A percentile compares a stretch with the other conserved stretches of the same genome.
Conservation (phyloP, 345 rosid species). For the Camelina hispida region DNA sequence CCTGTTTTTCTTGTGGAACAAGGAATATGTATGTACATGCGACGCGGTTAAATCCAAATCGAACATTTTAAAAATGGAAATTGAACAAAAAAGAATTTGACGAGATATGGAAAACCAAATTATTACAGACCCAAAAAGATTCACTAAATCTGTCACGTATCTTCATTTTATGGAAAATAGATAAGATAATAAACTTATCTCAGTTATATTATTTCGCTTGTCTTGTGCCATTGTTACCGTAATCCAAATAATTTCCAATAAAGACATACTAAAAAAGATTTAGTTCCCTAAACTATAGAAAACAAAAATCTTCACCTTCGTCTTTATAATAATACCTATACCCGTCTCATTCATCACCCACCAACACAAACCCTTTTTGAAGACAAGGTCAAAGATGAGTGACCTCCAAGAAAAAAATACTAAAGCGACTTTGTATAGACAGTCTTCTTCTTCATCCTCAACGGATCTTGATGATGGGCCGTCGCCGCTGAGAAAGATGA, state of each 20-base stretch:
- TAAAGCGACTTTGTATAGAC: too few species aligned
- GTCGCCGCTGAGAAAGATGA: slow-evolving; percentile 51
- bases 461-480: not conserved
- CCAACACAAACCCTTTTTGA: not conserved
- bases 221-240: not conserved
- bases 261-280: not conserved
- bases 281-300: not conserved
- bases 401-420: not conserved
- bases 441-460: not conserved
- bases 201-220: slow-evolving; percentile 2
- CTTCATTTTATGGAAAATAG: not conserved
- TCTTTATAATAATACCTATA: not conserved
- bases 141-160: not conserved
- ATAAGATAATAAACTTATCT: not conserved
- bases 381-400: slow-evolving; percentile 4
- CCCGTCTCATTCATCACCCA: not conserved
- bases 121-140: not conserved
- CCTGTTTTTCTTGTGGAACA: not conserved
- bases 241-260: not conserved
- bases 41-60: not conserved
- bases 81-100: not conserved
- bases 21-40: not conserved
- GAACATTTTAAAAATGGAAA: not conserved
- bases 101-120: not conserved
- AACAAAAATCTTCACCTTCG: not conserved